These are phyloP conservation scores for Trichoderma harzianum DNA, from an alignment of 2,329 filamentous ascomycete species.

Conservation along the genomic window DNA sequence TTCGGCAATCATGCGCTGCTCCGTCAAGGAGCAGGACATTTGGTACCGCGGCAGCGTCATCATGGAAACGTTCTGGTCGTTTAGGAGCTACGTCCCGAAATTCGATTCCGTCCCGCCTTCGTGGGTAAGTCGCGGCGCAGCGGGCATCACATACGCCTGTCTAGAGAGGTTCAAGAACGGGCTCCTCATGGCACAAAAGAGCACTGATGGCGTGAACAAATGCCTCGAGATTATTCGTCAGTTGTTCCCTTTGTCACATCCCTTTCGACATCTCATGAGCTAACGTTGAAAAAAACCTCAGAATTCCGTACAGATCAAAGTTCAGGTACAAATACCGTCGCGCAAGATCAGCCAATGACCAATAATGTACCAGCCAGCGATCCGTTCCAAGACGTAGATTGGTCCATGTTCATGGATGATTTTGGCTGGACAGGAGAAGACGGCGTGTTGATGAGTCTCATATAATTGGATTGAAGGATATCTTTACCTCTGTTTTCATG, in stretches of 20 bases:
- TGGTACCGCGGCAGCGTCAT: slow-evolving; percentile 44
- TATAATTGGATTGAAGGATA: not conserved
- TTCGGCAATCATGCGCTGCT: slow-evolving; percentile 40
- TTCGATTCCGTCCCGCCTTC: slow-evolving; percentile 41
- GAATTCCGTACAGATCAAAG: not conserved
- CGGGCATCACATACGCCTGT: slow-evolving; percentile 50
- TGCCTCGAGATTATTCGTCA: slow-evolving; percentile 31
- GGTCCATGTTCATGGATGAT: slow-evolving; percentile 49
- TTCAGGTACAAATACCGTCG: not conserved
- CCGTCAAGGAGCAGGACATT: slow-evolving; percentile 48
- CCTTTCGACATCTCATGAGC: not conserved
- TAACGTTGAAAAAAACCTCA: not conserved
- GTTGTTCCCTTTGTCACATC: not conserved
- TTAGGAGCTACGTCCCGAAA: slow-evolving; percentile 36
- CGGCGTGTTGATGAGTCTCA: slow-evolving; percentile 26
- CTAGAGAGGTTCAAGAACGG: slow-evolving; percentile 45
- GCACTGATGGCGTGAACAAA: slow-evolving; percentile 30
- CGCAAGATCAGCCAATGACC: slow-evolving; percentile 22
- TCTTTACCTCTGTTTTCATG: not conserved
- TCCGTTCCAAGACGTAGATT: slow-evolving; percentile 45
- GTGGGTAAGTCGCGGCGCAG: slow-evolving; percentile 45
- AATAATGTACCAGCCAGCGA: slow-evolving; percentile 24
- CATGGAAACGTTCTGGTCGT: slow-evolving; percentile 48
- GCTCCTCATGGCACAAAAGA: slow-evolving; percentile 37
- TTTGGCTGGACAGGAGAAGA: slow-evolving; percentile 43